Base-by-base conservation (phyloP, 495 filamentous ascomycete species). In the Penicillium flavigenum region DNA sequence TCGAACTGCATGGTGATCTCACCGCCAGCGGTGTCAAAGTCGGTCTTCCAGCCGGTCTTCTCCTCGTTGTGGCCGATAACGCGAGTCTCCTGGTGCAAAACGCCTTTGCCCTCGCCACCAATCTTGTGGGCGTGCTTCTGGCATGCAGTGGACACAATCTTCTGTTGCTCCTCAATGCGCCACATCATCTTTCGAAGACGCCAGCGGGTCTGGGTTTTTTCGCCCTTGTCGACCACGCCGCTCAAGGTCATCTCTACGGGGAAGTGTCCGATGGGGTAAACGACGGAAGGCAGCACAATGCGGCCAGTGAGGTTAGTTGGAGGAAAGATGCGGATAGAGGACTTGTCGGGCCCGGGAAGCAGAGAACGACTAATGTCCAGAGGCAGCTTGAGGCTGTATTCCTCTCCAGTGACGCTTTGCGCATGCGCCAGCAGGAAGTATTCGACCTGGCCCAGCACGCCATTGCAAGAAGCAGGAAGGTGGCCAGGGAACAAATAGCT, bases 1-100 rank as follows among this genome's bases (percentile, higher is more conserved):
- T 87, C 81, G 72, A 97, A 88, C 66, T 96, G 90, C 73, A 91
- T 80, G 60, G 91, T 89, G 64, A 96, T 89, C 57, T 80, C 80
- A 55, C 88, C 88, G 56, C 88, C 88, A 3, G 76, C 73, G 20
- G 76, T 79, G 32, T 80, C 81, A 67, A 91, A 98, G 71, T 96
- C 92, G n/a, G 87, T 85, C 74, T 99, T 99, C 94, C 94, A 99
- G n/a, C 93, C 93, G 5, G 64, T 78, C 73, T 89, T 90, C 62
- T 93, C 68, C 62, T 93, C 90, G 4, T 86, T 86, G 56, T 79
- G 77, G 26, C 85, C 90, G 60, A 98, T 84, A 54, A 86, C 83
- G 32, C 88, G 86, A 5, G 82, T 82, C 56, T 96, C 88, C 39
- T 89, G 81, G 63, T 96, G 90, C 45, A 86, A 72, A 22, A 91